phyloP scores from a whole-genome alignment of 2,329 filamentous ascomycete species.

The Volutella citrinella region DNA sequence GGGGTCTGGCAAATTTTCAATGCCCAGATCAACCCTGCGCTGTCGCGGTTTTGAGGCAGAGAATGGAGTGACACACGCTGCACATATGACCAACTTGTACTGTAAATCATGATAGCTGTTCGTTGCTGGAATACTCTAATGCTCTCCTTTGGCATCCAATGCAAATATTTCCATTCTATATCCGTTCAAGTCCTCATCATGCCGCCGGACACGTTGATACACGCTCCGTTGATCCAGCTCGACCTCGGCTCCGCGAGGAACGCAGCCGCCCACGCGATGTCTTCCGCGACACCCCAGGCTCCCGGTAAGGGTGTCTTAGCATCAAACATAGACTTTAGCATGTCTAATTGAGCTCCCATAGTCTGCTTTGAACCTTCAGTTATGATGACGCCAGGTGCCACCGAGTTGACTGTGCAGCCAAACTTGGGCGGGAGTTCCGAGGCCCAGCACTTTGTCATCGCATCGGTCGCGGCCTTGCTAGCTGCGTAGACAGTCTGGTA shows the following conservation, averaged over 20 bases:
- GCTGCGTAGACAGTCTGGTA: slow-evolving; percentile 1
- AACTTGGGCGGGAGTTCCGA: slow-evolving; percentile 1
- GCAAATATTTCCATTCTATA: no score
- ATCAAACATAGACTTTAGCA: background rate
- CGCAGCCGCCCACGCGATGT: background rate
- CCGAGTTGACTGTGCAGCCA: slow-evolving; percentile 3
- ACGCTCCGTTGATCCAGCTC: slow-evolving; percentile 1
- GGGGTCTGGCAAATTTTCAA: no score
- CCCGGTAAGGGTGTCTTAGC: background rate
- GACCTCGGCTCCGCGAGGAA: slow-evolving; percentile 1
- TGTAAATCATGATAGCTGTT: no score
- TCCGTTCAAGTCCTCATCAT: no score
- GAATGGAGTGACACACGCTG: no score
- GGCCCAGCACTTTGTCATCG: slow-evolving; percentile 4
- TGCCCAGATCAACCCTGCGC: no score
- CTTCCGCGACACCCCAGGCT: background rate
- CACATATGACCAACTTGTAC: no score
- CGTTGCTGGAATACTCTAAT: no score
- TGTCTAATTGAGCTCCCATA: background rate
- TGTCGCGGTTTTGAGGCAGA: no score
- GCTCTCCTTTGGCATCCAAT: no score
- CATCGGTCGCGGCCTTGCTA: slow-evolving; percentile 1
- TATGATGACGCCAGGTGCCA: slow-evolving; percentile 1
- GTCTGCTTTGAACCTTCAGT: background rate
- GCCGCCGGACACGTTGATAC: slow-evolving; percentile 1